Evolutionary conservation across 163 green algal species (phyloP).

Genomic region (Trebouxia gelatinosa): DNA sequence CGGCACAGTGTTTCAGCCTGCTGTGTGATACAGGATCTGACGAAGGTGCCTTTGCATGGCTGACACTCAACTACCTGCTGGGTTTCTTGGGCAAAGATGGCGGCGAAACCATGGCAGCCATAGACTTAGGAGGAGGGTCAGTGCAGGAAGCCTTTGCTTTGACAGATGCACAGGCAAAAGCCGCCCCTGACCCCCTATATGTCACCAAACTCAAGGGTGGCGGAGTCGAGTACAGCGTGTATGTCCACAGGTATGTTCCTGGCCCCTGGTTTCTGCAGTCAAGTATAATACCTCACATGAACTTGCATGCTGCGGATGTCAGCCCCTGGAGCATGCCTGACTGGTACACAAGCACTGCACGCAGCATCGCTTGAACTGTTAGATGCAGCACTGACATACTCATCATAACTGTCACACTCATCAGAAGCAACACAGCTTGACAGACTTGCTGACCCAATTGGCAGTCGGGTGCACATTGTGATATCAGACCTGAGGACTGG

Average conservation of each 20-base stretch:
- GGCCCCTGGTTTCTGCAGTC: background rate
- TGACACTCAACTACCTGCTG: constrained; percentile 98
- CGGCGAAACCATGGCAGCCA: constrained; percentile 79
- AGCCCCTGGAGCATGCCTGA: no score
- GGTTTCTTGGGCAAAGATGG: constrained; percentile 68
- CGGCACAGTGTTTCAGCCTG: no score
- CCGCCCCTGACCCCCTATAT: constrained; percentile 72
- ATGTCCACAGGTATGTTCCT: constrained; percentile 84
- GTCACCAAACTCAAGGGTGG: constrained; percentile 69
- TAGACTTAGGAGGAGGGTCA: constrained; percentile 94
- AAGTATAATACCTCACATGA: no score
- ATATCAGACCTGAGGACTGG: no score
- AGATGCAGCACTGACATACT: no score
- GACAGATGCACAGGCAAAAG: constrained; percentile 48
- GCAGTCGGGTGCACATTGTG: no score
- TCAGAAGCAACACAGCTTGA: no score
- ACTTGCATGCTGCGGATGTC: no score
- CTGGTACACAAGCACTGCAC: no score
- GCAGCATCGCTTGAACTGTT: no score
- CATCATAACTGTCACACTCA: no score
- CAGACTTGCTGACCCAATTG: no score
- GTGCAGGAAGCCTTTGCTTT: constrained; percentile 92
- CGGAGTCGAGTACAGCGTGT: constrained; percentile 83
- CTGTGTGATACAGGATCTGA: constrained; percentile 59
- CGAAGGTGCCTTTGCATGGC: constrained; percentile 96